Base-by-base conservation (phyloP, 192 early-diverging fungal genomes). In the Podila minutissima region DNA sequence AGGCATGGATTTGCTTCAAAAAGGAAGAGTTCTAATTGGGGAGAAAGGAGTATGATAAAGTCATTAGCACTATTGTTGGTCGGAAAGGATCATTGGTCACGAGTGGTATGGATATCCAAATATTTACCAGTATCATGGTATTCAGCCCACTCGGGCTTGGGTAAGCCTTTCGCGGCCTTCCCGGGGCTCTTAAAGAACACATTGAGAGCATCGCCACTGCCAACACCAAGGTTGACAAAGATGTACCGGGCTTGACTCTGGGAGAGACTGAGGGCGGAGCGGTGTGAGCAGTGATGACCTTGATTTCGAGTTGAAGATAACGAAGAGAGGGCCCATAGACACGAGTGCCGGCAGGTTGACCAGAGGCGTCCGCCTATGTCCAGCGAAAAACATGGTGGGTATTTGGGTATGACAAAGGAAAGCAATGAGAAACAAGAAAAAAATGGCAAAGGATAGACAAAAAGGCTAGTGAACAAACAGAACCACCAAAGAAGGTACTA, bases 1-100 rank as follows among this genome's bases (percentile, higher is more conserved):
- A 64, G 59, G n/a, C 58, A 26, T 2, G 70, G 70, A n/a, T 64
- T 72, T 48, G 62, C 62, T 53, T 72, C 62, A 15, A 64, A 71
- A 24, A 72, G 62, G 24, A 49, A 72, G 51, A 57, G 53, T 20
- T 64, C 69, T 64, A 37, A 2, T 17, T 9, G 48, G 32, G 0
- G 2, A 24, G 17, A 8, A 29, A 24, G 31, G n/a, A 60, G 31
- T 0, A 4, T 7, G 29, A 8, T 11, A 60, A 29, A 58, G n/a
- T 2, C n/a, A 58, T 58, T 13, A 58, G 26, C 33, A 60, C 31
- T 31, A 1, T 2, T 10, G 28, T 60, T 31, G 24, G 5, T 2
- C 11, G 12, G 2, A 46, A 17, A 17, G 41, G 41, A 17, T 17
- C 3, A 0, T 4, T 46, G 33, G 33, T 0, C 41, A 8, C 1